phyloP scores from a whole-genome alignment of 2,329 filamentous ascomycete species.

The Stromatinia cepivora region DNA sequence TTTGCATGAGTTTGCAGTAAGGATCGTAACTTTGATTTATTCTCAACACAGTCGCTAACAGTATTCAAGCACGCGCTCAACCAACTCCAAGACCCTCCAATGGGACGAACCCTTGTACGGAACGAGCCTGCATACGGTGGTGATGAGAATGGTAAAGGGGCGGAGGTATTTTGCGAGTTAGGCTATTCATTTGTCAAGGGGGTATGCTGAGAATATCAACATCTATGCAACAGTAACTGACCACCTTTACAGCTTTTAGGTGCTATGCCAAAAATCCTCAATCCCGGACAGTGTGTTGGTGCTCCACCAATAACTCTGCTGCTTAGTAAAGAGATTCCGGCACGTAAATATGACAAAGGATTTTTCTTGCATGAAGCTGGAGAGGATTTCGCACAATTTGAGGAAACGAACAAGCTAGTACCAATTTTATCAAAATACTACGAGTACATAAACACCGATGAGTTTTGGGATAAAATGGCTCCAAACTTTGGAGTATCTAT shows the following conservation, averaged over 20 bases:
- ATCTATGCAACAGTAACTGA: background rate
- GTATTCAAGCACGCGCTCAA: constrained; percentile 2
- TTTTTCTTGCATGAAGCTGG: constrained; percentile 13
- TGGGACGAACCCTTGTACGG: background rate
- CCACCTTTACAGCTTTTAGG: background rate
- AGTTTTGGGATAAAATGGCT: background rate
- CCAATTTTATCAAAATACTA: constrained; percentile 2
- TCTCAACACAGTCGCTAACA: background rate
- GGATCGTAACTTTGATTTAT: background rate
- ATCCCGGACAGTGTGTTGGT: background rate
- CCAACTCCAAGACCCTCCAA: constrained; percentile 11
- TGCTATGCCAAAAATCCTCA: background rate
- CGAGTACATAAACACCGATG: constrained; percentile 1
- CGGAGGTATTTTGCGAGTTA: constrained; percentile 7
- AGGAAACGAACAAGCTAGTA: background rate
- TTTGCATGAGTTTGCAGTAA: constrained; percentile 15
- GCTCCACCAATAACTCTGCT: background rate
- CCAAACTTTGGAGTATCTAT: constrained; percentile 3
- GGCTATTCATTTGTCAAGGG: constrained; percentile 13
- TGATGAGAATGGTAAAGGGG: background rate
- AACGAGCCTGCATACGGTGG: constrained; percentile 10
- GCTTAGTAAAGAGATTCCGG: constrained; percentile 10
- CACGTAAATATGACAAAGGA: constrained; percentile 7
- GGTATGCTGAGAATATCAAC: background rate
- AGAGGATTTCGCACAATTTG: background rate